Evolutionary conservation across 2,329 filamentous ascomycete species (phyloP), one percentile per base, ranked within the genome.

Genomic region (Xylariales sp.): DNA sequence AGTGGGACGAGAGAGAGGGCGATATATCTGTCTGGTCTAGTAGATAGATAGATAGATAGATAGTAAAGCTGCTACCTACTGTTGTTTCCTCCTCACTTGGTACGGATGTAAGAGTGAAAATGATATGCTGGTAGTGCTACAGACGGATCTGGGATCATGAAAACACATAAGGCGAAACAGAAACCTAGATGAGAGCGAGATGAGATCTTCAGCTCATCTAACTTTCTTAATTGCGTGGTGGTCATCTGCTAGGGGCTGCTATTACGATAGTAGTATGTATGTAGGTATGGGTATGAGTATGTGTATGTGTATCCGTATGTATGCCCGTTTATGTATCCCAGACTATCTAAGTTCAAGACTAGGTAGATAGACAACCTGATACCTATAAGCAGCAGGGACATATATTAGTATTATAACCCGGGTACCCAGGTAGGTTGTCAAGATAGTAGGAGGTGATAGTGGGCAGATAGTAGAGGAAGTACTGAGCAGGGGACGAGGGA

Each of bases 1-100:
- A 71, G 61, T 68, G 68, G 67, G 64, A 69, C 62, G 60, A 39
- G 60, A 48, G 53, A 23, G 48, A 48, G 62, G 56, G 39, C 32
- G 59, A 48, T 49, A 34, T 32, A 12, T 41, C 39, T 14, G 39
- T 41, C 12, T 10, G 4, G 39, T 12, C 39, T 32, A 23, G 23
- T 23, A 39, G 57, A 46, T 39, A 32, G 57, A 46, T 50, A 32
- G 57, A 46, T 50, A 39, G 57, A 46, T 39, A 32, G 57, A 46
- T 50, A 64, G 45, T 36, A 54, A 23, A 46, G 49, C 30, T 54
- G 41, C 55, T 49, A 14, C 10, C 39, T 41, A 32, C 36, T 32
- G 14, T 3, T 30, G 43, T 32, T 36, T 34, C 54, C 49, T 65
- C 43, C 55, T 67, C 45, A 34, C 59, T 32, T 54, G 36, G 45